Evolutionary conservation across 176 grass and related monocot genomes (phyloP).

Genomic region (Musa schizocarpa): DNA sequence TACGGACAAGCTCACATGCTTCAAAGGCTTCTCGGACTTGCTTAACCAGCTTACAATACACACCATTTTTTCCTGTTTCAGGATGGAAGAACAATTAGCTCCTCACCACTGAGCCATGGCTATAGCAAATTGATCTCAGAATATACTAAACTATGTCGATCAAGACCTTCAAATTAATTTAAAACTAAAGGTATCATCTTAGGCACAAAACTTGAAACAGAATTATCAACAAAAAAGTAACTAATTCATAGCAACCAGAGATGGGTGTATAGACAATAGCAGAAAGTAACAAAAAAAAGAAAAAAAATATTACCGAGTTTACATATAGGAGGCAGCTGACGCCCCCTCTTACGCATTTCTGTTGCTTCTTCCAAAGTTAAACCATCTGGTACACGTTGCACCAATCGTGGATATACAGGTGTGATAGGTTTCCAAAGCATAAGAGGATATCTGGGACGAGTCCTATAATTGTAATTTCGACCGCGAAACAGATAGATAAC

Average conservation of each 20-base stretch:
- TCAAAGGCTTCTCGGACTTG: conserved; percentile 89
- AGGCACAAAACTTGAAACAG: neutral
- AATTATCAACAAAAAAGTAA: neutral
- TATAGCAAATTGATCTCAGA: neutral
- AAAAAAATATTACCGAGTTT: conserved; percentile 55
- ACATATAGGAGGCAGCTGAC: conserved; percentile 49
- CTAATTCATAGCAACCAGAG: neutral
- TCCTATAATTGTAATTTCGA: conserved; percentile 78
- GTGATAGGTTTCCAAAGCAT: conserved; percentile 85
- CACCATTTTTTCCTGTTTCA: conserved; percentile 82
- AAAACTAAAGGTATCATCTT: neutral
- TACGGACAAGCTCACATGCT: conserved; percentile 76
- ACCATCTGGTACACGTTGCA: conserved; percentile 61
- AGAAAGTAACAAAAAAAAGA: neutral
- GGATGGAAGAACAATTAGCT: conserved; percentile 11
- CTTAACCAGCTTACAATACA: conserved; percentile 59
- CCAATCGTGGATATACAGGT: conserved; percentile 74
- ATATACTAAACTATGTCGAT: neutral
- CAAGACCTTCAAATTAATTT: neutral
- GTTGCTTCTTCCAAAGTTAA: conserved; percentile 62
- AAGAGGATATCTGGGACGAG: conserved; percentile 65
- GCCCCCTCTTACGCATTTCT: conserved; percentile 47
- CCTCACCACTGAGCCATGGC: neutral
- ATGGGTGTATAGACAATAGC: neutral
- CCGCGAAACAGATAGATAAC: conserved; percentile 87